phyloP scores from a whole-genome alignment of 2,329 filamentous ascomycete species.

The Aspergillus phoenicis region DNA sequence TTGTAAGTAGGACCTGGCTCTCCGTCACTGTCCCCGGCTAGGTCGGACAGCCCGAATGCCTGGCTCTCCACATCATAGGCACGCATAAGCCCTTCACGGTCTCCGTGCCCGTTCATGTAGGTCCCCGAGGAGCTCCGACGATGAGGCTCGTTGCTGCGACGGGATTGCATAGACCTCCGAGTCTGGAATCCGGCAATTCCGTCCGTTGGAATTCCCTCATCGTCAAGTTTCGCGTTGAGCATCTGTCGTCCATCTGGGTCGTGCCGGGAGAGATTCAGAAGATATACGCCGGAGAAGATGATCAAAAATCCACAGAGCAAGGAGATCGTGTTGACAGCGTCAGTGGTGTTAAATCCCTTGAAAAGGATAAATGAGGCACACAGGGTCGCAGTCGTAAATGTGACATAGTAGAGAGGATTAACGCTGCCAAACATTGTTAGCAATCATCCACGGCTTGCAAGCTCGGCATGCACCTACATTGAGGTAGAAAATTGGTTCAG shows the following conservation, averaged over 20 bases:
- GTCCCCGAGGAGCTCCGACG: slow-evolving; percentile 64
- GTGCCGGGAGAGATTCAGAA: slow-evolving; percentile 89
- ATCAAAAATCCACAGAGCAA: slow-evolving; percentile 90
- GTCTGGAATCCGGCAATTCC: slow-evolving; percentile 87
- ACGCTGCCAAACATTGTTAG: slow-evolving; percentile 60
- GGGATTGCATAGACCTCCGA: slow-evolving; percentile 86
- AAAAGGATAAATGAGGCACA: slow-evolving; percentile 96
- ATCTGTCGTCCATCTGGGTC: slow-evolving; percentile 79
- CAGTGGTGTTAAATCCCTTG: slow-evolving; percentile 91
- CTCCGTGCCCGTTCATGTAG: slow-evolving; percentile 60
- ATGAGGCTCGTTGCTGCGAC: slow-evolving; percentile 66
- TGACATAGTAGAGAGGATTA: slow-evolving; percentile 96
- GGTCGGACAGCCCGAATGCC: slow-evolving; percentile 74
- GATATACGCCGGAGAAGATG: slow-evolving; percentile 93
- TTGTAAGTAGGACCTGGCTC: slow-evolving; percentile 41
- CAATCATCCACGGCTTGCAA: not conserved
- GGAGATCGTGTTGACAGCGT: slow-evolving; percentile 87
- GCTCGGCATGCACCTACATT: slow-evolving; percentile 66
- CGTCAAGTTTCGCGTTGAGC: slow-evolving; percentile 59
- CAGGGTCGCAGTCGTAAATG: slow-evolving; percentile 92
- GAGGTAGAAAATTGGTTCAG: slow-evolving; percentile 95
- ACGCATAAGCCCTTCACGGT: slow-evolving; percentile 81
- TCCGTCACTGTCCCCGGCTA: slow-evolving; percentile 74
- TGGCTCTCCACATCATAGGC: slow-evolving; percentile 84
- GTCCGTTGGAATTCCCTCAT: slow-evolving; percentile 81